phyloP scores from a whole-genome alignment of 2,329 filamentous ascomycete genomes.

The Aspergillus sp. region DNA sequence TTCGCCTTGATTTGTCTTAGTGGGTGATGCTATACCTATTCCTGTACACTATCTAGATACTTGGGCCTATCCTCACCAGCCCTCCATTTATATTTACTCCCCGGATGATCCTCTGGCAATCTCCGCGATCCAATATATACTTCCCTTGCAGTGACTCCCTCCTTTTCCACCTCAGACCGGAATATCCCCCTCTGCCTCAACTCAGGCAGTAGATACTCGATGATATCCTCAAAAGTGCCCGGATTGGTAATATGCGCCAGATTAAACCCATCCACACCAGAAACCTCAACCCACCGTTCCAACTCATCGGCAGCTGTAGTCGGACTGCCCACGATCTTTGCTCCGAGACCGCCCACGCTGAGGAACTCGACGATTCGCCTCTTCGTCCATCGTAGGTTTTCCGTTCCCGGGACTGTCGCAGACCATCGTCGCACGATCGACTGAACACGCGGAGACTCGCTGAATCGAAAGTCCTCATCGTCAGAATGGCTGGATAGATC shows the following conservation, averaged over 20 bases:
- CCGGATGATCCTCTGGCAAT: too few relatives aligned
- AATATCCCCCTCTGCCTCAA: slow-evolving; percentile 32
- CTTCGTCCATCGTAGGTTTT: slow-evolving; percentile 36
- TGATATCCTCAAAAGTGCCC: slow-evolving; percentile 33
- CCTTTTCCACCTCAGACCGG: slow-evolving; percentile 31
- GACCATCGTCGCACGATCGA: slow-evolving; percentile 44
- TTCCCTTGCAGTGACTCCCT: slow-evolving; percentile 35
- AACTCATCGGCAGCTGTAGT: slow-evolving; percentile 33
- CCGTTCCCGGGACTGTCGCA: slow-evolving; percentile 36
- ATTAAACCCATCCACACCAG: slow-evolving; percentile 33
- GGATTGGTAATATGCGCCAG: slow-evolving; percentile 28
- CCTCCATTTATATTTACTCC: too few relatives aligned
- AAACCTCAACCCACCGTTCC: slow-evolving; percentile 30
- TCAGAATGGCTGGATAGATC: slow-evolving; percentile 40
- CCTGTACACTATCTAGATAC: too few relatives aligned
- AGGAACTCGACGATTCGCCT: slow-evolving; percentile 30
- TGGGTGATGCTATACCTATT: too few relatives aligned
- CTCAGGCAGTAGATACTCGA: slow-evolving; percentile 28
- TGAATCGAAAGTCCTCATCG: slow-evolving; percentile 43
- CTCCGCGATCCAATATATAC: too few relatives aligned
- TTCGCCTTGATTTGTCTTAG: too few relatives aligned
- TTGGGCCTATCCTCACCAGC: too few relatives aligned
- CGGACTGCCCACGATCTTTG: slow-evolving; percentile 31
- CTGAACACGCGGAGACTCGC: slow-evolving; percentile 36
- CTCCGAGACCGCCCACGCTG: slow-evolving; percentile 28